phyloP scores from a whole-genome alignment of 768 basidiomycete species.

The Rhodosporidiobolus sp. region DNA sequence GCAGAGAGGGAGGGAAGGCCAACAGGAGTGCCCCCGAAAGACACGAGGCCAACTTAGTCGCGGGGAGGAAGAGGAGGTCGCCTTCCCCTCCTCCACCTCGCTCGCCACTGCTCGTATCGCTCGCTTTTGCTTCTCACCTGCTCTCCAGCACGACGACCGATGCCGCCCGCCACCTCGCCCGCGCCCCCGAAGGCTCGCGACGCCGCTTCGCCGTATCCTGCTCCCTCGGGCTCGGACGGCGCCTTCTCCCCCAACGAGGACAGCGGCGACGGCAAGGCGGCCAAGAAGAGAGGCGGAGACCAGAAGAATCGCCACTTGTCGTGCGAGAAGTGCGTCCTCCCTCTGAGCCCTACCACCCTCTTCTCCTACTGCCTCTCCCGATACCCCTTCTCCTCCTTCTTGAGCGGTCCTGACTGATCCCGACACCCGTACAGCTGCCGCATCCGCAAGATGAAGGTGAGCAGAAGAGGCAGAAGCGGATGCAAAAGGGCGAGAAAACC shows the following conservation, averaged over 20 bases:
- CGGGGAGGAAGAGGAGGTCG: too few relatives aligned
- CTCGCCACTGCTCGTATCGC: neutral
- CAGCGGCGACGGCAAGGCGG: neutral
- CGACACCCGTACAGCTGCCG: conserved; percentile 6
- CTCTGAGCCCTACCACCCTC: neutral
- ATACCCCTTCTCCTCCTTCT: neutral
- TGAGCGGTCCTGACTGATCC: neutral
- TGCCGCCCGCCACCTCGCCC: neutral
- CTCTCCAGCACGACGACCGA: neutral
- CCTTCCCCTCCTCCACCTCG: too few relatives aligned
- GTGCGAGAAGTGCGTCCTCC: conserved; percentile 24
- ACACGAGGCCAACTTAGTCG: too few relatives aligned
- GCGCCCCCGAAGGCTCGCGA: neutral
- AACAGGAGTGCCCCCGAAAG: too few relatives aligned
- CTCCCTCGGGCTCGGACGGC: too few relatives aligned
- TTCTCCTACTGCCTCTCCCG: neutral
- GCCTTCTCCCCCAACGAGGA: neutral
- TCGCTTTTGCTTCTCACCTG: too few relatives aligned
- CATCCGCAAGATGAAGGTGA: neutral
- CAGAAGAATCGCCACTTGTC: conserved; percentile 2
- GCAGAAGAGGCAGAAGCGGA: too few relatives aligned
- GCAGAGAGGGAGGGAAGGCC: too few relatives aligned
- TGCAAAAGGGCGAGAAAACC: neutral
- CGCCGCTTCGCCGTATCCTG: neutral
- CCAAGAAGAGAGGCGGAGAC: neutral